These are phyloP conservation scores for Saccharomycopsis fodiens DNA, from an alignment of 805 yeast species.

Conservation along the genomic window DNA sequence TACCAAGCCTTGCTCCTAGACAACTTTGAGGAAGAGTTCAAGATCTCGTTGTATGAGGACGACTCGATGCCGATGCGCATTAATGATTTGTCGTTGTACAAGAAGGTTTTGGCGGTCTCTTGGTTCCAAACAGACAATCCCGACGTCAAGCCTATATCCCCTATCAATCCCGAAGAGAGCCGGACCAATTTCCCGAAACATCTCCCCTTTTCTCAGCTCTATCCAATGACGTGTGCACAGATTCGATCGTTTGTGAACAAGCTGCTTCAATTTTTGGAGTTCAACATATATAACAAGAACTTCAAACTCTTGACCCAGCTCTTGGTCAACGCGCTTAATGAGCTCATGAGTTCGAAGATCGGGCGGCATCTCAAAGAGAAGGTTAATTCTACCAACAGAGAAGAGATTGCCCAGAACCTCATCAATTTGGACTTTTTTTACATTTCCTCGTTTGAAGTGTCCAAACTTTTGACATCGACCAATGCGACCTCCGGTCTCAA, in stretches of 20 bases:
- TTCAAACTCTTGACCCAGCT: slow-evolving; percentile 53
- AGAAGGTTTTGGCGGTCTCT: slow-evolving; percentile 52
- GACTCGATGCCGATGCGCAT: slow-evolving; percentile 84
- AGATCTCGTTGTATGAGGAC: slow-evolving; percentile 59
- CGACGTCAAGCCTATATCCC: slow-evolving; percentile 18
- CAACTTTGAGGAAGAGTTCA: slow-evolving; percentile 55
- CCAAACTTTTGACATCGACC: slow-evolving; percentile 31
- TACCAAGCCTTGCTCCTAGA: slow-evolving; percentile 49
- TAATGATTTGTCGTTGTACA: slow-evolving; percentile 50
- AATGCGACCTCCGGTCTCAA: slow-evolving; percentile 27
- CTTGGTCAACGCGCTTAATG: slow-evolving; percentile 55
- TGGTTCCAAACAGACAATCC: slow-evolving; percentile 56
- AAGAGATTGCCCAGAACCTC: slow-evolving; percentile 81
- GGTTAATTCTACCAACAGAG: slow-evolving; percentile 69
- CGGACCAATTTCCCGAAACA: slow-evolving; percentile 46
- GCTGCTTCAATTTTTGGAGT: slow-evolving; percentile 56
- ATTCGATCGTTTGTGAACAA: slow-evolving; percentile 57
- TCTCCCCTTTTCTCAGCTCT: slow-evolving; percentile 82
- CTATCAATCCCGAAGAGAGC: slow-evolving; percentile 14
- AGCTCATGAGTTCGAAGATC: slow-evolving; percentile 59
- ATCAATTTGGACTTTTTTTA: slow-evolving; percentile 84
- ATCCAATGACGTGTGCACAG: slow-evolving; percentile 79
- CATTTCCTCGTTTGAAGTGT: slow-evolving; percentile 62
- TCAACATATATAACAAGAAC: slow-evolving; percentile 56
- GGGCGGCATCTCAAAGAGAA: slow-evolving; percentile 54